Evolutionary conservation across 2,329 filamentous ascomycete species (phyloP).

Genomic region (Fusarium nelsonii): DNA sequence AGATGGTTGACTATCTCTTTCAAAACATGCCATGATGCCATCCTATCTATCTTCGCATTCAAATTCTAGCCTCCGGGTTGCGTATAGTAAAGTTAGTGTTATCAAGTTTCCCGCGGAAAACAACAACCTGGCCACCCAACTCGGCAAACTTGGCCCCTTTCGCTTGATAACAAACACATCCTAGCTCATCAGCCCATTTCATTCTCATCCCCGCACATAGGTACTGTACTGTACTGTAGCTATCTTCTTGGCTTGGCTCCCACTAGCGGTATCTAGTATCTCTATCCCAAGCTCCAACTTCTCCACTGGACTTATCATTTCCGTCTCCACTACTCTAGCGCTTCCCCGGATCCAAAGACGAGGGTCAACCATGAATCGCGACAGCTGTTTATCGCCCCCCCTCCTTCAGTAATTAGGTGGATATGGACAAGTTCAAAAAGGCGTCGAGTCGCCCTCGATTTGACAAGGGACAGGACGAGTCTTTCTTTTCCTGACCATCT

Average conservation of each 20-base stretch:
- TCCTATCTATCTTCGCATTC: constrained; percentile 30
- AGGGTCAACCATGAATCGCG: constrained; percentile 31
- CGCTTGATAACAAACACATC: constrained; percentile 20
- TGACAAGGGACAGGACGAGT: neutral
- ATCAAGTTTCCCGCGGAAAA: constrained; percentile 38
- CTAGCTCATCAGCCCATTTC: constrained; percentile 11
- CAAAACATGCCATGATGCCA: constrained; percentile 24
- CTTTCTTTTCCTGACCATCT: constrained; percentile 2
- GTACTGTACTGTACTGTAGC: constrained; percentile 19
- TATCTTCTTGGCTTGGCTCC: constrained; percentile 11
- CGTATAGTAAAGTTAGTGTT: neutral
- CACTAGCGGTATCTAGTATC: constrained; percentile 38
- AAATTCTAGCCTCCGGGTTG: constrained; percentile 30
- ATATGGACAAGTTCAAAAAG: constrained; percentile 33
- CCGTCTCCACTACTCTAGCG: constrained; percentile 18
- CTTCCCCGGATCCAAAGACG: constrained; percentile 39
- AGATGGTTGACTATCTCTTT: constrained; percentile 15
- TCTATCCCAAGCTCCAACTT: neutral
- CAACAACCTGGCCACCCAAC: constrained; percentile 7
- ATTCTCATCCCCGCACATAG: constrained; percentile 25
- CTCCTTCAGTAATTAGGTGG: neutral
- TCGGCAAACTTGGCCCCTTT: constrained; percentile 8
- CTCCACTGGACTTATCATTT: constrained; percentile 26
- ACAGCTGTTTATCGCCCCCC: constrained; percentile 17
- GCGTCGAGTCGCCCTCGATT: constrained; percentile 5